Base-by-base conservation (phyloP, 192 early-diverging fungal genomes). In the Linnemannia zychae region DNA sequence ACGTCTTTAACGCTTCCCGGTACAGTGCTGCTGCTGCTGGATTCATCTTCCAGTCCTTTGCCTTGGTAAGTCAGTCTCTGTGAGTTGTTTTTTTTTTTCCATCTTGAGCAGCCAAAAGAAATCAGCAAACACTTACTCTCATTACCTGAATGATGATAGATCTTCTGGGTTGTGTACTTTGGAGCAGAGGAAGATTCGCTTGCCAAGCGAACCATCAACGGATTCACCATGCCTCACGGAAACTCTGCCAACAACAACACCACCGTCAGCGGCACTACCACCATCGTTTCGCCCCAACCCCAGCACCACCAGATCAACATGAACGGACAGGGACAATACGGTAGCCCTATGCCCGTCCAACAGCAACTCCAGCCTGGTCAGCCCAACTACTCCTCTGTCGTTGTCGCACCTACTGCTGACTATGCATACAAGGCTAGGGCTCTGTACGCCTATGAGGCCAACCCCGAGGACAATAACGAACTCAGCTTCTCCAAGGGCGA, bases 401-500 rank as follows among this genome's bases (percentile, higher is more conserved):
- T 84, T 75, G 88, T 90, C 9, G 65, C 78, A 3, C 80, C 89
- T 70, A 80, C 77, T 11, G 79, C 80, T 68, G 91, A 90, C 49
- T 82, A 91, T 81, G 80, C 89, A 4, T 87, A 92, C 88, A 92
- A 92, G 84, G 93, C 94, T 13, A 88, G 89, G 31, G 95, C 95
- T 17, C 74, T 95, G 74, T 94, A 96, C 77, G 77, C 91, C 72
- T 96, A 99, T 87, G 92, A 94, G 22, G 96, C 98, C 31, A 98
- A 95, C 88, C 92, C 94, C 0, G 94, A 95, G 33, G 98, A 99
- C 90, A 96, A 95, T 16, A 96, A 96, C 80, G 98, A 99, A 87
- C 81, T 99, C 7, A 94, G 93, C 2, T 97, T 98, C 88, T 72
- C 69, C 17, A 99, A 99, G 86, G 96, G 95, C 74, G 97, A 98